Evolutionary conservation across 495 filamentous ascomycete species (phyloP), one percentile per base, ranked within the genome.

Genomic region (Penicillium coffeae): DNA sequence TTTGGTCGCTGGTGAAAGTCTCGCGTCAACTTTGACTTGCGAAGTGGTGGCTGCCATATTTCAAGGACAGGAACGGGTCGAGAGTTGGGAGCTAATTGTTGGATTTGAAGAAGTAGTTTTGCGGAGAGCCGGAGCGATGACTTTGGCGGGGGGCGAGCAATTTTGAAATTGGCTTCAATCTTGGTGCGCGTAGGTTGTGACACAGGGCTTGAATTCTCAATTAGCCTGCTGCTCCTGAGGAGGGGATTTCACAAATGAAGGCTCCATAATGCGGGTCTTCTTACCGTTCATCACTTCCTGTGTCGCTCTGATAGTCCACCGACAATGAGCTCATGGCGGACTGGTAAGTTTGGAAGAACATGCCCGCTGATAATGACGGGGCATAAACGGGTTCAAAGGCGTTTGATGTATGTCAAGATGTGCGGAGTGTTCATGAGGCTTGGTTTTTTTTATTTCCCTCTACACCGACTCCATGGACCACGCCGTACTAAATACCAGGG

Each of bases 61-160:
- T 68, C 69, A 1, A 73, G 57, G 18, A 73, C 62, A 2, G 69
- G 66, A 12, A 67, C 52, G 35, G 60, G 59, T 10, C 61, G 58
- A 36, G 56, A 39, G 3, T 66, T 56, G 22, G 45, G 36, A 3
- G 49, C 45, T 37, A 72, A 42, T 60, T 72, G 69, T 57, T 72
- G 69, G 48, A 72, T 64, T 59, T 72, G 69, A 4, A 72, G 58
- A 6, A 66, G 50, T 13, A 69, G 56, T 19, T 60, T 63, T 5
- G 69, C 52, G 30, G 58, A 52, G 37, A 71, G 50, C 1, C 66
- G 62, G n/a, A 70, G 52, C 2, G 51, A 47, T 19, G 57, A 59
- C 55, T 65, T 63, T 22, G 69, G 65, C 10, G 69, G 61, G 14
- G 65, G 69, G 21, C 61, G 58, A 27, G 69, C 69, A 35, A 71